A percentile compares a stretch with the other conserved stretches of the same genome.
These are phyloP conservation scores for Acer campestre DNA, from an alignment of 345 rosid species.

Conservation along the genomic window DNA sequence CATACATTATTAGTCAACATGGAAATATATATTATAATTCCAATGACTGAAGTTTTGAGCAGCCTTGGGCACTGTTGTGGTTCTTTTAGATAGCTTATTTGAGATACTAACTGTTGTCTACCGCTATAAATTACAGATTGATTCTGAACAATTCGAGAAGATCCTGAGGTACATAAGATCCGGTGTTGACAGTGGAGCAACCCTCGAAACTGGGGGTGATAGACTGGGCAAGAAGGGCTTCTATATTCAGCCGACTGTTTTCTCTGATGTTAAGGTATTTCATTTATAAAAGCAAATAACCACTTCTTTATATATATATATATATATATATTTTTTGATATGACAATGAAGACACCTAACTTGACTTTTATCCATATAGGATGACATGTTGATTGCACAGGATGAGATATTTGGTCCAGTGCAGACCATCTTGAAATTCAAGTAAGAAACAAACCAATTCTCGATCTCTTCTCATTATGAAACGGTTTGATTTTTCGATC, in stretches of 20 bases:
- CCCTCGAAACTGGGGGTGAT: slow-evolving; percentile 88
- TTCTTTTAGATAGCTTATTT: background rate
- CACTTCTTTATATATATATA: background rate
- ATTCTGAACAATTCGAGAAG: slow-evolving; percentile 71
- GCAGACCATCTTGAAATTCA: slow-evolving; percentile 86
- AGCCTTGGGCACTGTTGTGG: background rate
- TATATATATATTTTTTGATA: background rate
- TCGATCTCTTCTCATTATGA: background rate
- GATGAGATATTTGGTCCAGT: slow-evolving; percentile 98
- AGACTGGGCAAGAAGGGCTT: slow-evolving; percentile 71
- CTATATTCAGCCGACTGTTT: slow-evolving; percentile 93
- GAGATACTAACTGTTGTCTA: background rate
- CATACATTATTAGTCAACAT: background rate
- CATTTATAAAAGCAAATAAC: background rate
- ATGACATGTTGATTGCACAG: slow-evolving; percentile 83
- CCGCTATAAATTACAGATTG: slow-evolving; percentile 48
- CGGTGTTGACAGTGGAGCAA: slow-evolving; percentile 85
- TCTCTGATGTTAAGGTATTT: slow-evolving; percentile 80
- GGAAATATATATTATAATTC: background rate
- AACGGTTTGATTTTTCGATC: background rate
- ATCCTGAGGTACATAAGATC: slow-evolving; percentile 63
- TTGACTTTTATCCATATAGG: slow-evolving; percentile 39
- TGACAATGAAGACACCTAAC: background rate
- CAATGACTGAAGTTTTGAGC: background rate
- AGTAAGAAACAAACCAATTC: slow-evolving; percentile 44